These are phyloP conservation scores for Aspergillus indologenus DNA, from an alignment of 495 filamentous ascomycete genomes.

Conservation along the genomic window DNA sequence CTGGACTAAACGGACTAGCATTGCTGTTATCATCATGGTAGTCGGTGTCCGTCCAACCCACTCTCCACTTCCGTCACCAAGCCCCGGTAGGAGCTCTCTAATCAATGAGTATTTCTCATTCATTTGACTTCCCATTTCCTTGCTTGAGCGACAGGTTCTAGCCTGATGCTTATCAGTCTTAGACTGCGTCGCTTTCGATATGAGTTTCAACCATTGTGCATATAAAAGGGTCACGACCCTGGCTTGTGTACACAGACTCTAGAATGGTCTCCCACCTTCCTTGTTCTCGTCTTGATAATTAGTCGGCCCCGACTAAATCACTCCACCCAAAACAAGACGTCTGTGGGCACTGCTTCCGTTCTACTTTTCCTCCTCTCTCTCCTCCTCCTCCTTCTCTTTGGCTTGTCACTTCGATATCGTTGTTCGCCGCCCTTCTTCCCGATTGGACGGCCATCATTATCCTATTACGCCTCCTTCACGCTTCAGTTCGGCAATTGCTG, in stretches of 20 bases:
- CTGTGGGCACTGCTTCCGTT: neutral
- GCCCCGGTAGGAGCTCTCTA: neutral
- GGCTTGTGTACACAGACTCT: neutral
- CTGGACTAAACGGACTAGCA: too few relatives aligned
- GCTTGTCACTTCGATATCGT: neutral
- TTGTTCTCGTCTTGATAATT: constrained; percentile 5
- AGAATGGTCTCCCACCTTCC: constrained; percentile 2
- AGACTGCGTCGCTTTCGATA: neutral
- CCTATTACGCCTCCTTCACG: neutral
- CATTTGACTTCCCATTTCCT: neutral
- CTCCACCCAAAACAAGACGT: neutral
- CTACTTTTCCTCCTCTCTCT: neutral
- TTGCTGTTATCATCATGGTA: neutral
- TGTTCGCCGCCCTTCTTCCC: neutral
- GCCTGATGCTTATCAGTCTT: neutral
- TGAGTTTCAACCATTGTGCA: neutral
- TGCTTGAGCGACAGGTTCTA: neutral
- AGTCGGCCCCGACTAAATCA: neutral
- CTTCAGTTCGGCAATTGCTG: neutral
- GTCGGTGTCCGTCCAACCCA: neutral
- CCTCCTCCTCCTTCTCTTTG: neutral
- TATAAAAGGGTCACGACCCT: neutral
- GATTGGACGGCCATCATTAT: neutral
- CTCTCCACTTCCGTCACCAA: neutral
- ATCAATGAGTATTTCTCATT: neutral